A percentile compares a stretch with the other conserved stretches of the same genome.
Evolutionary conservation across 257 asterid species (phyloP).

Genomic region (Mitragyna speciosa): DNA sequence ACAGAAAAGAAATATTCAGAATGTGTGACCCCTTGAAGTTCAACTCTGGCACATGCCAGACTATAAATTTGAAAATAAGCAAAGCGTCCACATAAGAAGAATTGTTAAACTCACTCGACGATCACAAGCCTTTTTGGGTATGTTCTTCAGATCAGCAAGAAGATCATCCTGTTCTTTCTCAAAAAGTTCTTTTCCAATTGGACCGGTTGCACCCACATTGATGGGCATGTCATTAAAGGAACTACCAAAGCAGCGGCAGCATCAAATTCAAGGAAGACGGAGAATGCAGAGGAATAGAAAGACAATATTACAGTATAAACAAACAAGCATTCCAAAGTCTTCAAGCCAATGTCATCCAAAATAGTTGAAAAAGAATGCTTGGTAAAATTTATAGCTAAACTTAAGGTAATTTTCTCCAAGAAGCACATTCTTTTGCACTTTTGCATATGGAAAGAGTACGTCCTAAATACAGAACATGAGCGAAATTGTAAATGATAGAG

Average conservation of each 20-base stretch:
- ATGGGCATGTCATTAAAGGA: conserved; percentile 92
- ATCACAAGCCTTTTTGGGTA: conserved; percentile 93
- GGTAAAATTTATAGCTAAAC: background rate
- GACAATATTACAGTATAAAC: background rate
- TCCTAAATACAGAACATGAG: background rate
- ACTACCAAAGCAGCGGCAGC: conserved; percentile 31
- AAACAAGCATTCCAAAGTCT: background rate
- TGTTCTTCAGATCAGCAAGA: conserved; percentile 68
- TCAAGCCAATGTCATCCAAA: background rate
- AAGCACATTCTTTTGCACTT: background rate
- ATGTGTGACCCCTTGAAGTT: background rate
- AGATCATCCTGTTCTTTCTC: conserved; percentile 94
- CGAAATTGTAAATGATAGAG: background rate
- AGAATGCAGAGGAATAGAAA: conserved; percentile 6
- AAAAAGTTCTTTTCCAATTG: conserved; percentile 78
- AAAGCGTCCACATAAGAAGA: background rate
- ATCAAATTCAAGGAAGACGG: conserved; percentile 1
- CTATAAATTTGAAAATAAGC: background rate
- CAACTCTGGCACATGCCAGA: background rate
- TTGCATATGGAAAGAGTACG: background rate
- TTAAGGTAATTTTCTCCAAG: background rate
- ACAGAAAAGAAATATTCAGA: background rate
- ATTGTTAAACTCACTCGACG: conserved; percentile 62
- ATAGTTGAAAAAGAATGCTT: conserved; percentile 3
- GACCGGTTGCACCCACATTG: conserved; percentile 67